Percentiles rank a stretch among this genome's conserved stretches.
Conservation (phyloP, 2,329 filamentous ascomycete genomes). For the Cercospora canescens region DNA sequence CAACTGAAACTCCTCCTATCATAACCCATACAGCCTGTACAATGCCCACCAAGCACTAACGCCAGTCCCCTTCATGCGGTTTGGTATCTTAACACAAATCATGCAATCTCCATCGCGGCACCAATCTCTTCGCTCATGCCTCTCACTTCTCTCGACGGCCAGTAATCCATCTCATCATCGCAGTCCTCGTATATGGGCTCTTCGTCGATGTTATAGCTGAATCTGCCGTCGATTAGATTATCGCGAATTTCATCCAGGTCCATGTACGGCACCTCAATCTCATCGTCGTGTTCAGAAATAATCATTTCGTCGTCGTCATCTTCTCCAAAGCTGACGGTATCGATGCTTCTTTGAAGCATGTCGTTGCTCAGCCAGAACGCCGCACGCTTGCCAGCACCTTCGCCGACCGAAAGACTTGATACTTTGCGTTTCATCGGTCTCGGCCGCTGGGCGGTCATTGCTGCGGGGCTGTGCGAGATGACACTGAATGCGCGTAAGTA, state of each 20-base stretch:
- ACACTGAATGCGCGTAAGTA: slow-evolving; percentile 87
- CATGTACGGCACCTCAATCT: slow-evolving; percentile 36
- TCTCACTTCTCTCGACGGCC: slow-evolving; percentile 23
- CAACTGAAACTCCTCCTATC: neutral
- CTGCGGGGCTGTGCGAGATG: slow-evolving; percentile 62
- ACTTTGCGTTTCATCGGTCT: slow-evolving; percentile 30
- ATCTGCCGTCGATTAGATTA: slow-evolving; percentile 34
- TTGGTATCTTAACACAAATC: slow-evolving; percentile 5
- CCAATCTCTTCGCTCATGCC: slow-evolving; percentile 36
- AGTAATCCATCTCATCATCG: slow-evolving; percentile 15
- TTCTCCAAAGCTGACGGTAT: slow-evolving; percentile 31
- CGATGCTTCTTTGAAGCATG: slow-evolving; percentile 35
- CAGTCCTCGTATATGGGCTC: slow-evolving; percentile 21
- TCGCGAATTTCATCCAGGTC: slow-evolving; percentile 38
- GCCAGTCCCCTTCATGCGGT: neutral
- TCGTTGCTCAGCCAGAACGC: slow-evolving; percentile 83
- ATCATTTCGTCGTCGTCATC: slow-evolving; percentile 37
- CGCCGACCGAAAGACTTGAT: slow-evolving; percentile 40
- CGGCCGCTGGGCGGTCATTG: slow-evolving; percentile 47
- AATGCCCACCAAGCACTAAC: neutral
- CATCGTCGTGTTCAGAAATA: slow-evolving; percentile 32
- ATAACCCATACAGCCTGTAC: neutral
- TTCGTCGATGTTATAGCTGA: slow-evolving; percentile 28
- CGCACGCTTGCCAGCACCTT: slow-evolving; percentile 74
- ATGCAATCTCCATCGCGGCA: slow-evolving; percentile 35